Evolutionary conservation across 352 stramenopile genomes (phyloP), one percentile per base, ranked within the genome.

Genomic region (Globisporangium paddicum): DNA sequence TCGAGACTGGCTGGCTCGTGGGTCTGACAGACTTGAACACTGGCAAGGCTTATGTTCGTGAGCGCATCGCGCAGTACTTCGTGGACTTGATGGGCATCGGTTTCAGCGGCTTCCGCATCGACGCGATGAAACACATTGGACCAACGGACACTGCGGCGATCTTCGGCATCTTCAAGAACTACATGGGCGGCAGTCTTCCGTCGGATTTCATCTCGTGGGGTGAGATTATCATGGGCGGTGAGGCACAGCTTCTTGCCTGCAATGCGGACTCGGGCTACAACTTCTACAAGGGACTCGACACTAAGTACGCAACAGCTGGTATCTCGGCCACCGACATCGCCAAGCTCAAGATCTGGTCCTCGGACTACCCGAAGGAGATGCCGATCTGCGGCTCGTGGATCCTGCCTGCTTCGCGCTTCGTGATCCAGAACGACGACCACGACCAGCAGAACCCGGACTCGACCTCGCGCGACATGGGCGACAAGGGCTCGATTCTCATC

Each of bases 291-390:
- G 78, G 68, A 0, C 64, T 91, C 11, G 79, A 89, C 34, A 46
- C 62, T 2, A 59, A 68, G 34, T 87, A 79, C 53, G 25, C 56
- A 4, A 63, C 73, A 1, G 73, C 68, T 10, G 82, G 79, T 9
- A 69, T 89, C 56, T 79, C 75, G 19, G 38, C 65, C 10, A 71
- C 44, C 0, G 82, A 91, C 53, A 78, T 91, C 9, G 47, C 52
- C 23, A 91, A 91, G 50, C 69, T 91, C 55, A 91, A 91, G 70
- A 83, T 89, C 54, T 91, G 77, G 82, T 87, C 77, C 44, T 82
- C 67, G 0, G 82, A 87, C 42, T 91, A 91, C 65, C 79, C 82
- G 9, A 82, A 74, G 38, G 55, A 75, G 11, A 69, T 77, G 53
- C 77, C 77, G 2, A 60, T 76, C n/a, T 86, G 75, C 26, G 78